Conservation (phyloP, 495 filamentous ascomycete genomes). For the Margaritispora aquatica region DNA sequence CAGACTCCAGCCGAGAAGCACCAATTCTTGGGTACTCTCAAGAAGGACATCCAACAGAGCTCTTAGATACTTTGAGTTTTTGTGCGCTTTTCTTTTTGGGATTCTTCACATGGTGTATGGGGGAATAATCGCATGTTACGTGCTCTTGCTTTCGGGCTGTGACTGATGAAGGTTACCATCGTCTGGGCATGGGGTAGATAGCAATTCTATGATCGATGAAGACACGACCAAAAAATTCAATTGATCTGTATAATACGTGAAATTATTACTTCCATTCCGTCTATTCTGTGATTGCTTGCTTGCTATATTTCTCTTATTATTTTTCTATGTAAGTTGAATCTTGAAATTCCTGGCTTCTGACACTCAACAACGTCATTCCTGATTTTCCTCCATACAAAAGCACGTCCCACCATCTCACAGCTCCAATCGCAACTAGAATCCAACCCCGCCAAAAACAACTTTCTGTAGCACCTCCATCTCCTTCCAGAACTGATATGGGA, state of each 20-base stretch:
- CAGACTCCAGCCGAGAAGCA: slow-evolving; percentile 98
- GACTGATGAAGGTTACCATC: slow-evolving; percentile 8
- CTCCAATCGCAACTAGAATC: slow-evolving; percentile 9
- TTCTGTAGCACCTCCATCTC: not conserved
- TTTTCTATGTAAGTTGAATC: not conserved
- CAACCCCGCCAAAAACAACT: not conserved
- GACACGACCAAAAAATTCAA: slow-evolving; percentile 19
- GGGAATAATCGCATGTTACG: slow-evolving; percentile 36
- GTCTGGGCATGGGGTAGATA: slow-evolving; percentile 20
- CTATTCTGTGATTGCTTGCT: not conserved
- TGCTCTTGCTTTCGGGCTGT: slow-evolving; percentile 24
- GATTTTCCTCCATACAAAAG: not conserved
- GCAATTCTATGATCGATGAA: slow-evolving; percentile 17
- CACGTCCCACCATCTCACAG: not conserved
- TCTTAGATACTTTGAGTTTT: slow-evolving; percentile 44
- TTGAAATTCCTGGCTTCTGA: not conserved
- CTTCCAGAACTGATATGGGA: slow-evolving; percentile 12
- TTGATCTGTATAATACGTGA: not conserved
- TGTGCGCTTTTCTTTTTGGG: slow-evolving; percentile 47
- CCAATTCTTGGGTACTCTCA: slow-evolving; percentile 90
- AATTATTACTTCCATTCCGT: not conserved
- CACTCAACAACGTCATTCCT: slow-evolving; percentile 1
- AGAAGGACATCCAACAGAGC: slow-evolving; percentile 82
- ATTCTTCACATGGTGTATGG: slow-evolving; percentile 47
- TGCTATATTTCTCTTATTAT: not conserved